Conservation (phyloP, 495 filamentous ascomycete genomes). For the Penicillium fimorum region DNA sequence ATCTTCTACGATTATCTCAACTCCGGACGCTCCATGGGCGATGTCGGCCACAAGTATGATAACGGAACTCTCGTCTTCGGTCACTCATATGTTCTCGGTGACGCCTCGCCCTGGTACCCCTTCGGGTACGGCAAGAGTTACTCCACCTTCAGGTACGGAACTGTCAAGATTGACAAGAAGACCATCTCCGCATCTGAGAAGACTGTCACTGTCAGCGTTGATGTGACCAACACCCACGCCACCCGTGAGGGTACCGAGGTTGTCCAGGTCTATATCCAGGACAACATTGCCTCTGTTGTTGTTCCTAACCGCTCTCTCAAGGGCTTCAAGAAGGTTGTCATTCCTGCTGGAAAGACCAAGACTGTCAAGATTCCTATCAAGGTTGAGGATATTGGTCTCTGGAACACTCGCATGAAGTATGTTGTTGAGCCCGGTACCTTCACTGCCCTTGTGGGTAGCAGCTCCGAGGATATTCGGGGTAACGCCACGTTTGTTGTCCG, state of each 20-base stretch:
- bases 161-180: slow-evolving; percentile 45
- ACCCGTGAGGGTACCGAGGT: slow-evolving; percentile 60
- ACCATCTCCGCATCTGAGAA: slow-evolving; percentile 40
- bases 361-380: slow-evolving; percentile 53
- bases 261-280: slow-evolving; percentile 65
- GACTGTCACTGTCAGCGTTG: slow-evolving; percentile 51
- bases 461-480: slow-evolving; percentile 53
- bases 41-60: slow-evolving; percentile 44
- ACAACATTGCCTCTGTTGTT: slow-evolving; percentile 59
- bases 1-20: slow-evolving; percentile 72
- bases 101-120: slow-evolving; percentile 56
- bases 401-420: slow-evolving; percentile 63
- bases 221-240: slow-evolving; percentile 54
- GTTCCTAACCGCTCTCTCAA: slow-evolving; percentile 65
- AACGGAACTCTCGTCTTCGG: slow-evolving; percentile 65
- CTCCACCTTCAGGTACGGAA: slow-evolving; percentile 56
- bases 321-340: slow-evolving; percentile 65
- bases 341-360: slow-evolving; percentile 58
- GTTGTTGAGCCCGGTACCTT: slow-evolving; percentile 69
- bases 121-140: slow-evolving; percentile 72
- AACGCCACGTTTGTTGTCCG: slow-evolving; percentile 55
- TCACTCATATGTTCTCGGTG: slow-evolving; percentile 62
- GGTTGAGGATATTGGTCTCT: slow-evolving; percentile 54
- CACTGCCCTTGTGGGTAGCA: slow-evolving; percentile 54
- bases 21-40: slow-evolving; percentile 53